Conservation (phyloP, 2,329 filamentous ascomycete genomes). For the Capronia americana region DNA sequence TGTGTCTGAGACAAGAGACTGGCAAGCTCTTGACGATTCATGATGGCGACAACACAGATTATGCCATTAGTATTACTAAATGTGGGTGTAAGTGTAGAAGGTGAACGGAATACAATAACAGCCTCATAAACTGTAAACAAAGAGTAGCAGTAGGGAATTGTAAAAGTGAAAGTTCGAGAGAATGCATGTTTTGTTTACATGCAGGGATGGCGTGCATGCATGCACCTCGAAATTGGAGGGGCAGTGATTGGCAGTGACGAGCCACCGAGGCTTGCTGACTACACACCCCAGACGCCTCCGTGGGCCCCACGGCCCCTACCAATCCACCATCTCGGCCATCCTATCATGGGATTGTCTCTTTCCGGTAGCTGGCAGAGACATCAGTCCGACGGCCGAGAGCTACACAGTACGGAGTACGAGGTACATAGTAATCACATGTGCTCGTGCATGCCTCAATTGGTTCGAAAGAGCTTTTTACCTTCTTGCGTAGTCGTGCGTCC, state of each 20-base stretch:
- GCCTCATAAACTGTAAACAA: conserved; percentile 10
- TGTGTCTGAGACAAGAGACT: conserved; percentile 28
- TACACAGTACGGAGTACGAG: too few species aligned
- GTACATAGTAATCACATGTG: too few species aligned
- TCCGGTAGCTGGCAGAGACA: conserved; percentile 6
- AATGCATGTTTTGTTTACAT: conserved; percentile 16
- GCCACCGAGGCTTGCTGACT: conserved; percentile 7
- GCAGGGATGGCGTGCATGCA: conserved; percentile 6
- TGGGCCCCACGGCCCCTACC: not conserved
- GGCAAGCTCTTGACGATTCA: conserved; percentile 32
- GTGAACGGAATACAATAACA: conserved; percentile 2
- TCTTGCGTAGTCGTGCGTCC: not conserved
- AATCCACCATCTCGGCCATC: too few species aligned
- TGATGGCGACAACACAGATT: conserved; percentile 18
- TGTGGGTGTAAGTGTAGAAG: not conserved
- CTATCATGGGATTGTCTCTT: conserved; percentile 3
- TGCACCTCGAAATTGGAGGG: conserved; percentile 11
- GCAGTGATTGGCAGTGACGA: conserved; percentile 5
- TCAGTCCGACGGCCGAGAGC: conserved; percentile 1
- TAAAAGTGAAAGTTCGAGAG: conserved; percentile 9
- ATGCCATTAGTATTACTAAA: conserved; percentile 25
- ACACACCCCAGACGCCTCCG: not conserved
- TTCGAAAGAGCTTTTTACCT: not conserved
- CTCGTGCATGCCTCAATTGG: not conserved
- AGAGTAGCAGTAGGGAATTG: conserved; percentile 4